Evolutionary conservation across 2,329 filamentous ascomycete species (phyloP).

Genomic region (Coniochaeta sp.): DNA sequence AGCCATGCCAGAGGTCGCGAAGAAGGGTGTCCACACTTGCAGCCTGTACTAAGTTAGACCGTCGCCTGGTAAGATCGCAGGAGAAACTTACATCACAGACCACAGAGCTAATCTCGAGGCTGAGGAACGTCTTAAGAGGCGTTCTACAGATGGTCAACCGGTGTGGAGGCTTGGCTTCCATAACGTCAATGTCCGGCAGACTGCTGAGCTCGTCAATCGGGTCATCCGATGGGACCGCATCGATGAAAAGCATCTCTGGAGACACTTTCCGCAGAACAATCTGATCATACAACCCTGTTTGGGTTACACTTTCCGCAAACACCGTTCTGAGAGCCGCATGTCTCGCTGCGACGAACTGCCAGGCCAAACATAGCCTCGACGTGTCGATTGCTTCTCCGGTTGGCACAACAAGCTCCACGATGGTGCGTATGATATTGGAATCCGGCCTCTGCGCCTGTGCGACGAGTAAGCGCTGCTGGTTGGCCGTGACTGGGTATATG

Average conservation of each 20-base stretch:
- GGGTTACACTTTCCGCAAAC: conserved; percentile 44
- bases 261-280: conserved; percentile 39
- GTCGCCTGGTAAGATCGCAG: neutral
- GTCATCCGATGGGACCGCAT: conserved; percentile 32
- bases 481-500: conserved; percentile 38
- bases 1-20: conserved; percentile 37
- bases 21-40: conserved; percentile 39
- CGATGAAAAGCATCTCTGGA: conserved; percentile 46
- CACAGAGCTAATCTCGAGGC: conserved; percentile 43
- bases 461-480: conserved; percentile 43
- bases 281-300: conserved; percentile 42
- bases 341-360: conserved; percentile 39
- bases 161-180: conserved; percentile 36
- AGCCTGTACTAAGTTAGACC: conserved; percentile 16
- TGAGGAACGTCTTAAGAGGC: conserved; percentile 34
- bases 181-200: conserved; percentile 31
- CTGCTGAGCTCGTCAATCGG: conserved; percentile 30
- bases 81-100: conserved; percentile 34
- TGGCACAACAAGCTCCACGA: conserved; percentile 38
- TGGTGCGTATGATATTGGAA: conserved; percentile 34
- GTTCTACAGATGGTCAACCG: conserved; percentile 43
- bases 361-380: conserved; percentile 38
- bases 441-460: conserved; percentile 34
- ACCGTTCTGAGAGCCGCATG: conserved; percentile 41
- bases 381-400: conserved; percentile 32